phyloP scores from a whole-genome alignment of 2,329 filamentous ascomycete genomes.

The Blastomyces silverae region DNA sequence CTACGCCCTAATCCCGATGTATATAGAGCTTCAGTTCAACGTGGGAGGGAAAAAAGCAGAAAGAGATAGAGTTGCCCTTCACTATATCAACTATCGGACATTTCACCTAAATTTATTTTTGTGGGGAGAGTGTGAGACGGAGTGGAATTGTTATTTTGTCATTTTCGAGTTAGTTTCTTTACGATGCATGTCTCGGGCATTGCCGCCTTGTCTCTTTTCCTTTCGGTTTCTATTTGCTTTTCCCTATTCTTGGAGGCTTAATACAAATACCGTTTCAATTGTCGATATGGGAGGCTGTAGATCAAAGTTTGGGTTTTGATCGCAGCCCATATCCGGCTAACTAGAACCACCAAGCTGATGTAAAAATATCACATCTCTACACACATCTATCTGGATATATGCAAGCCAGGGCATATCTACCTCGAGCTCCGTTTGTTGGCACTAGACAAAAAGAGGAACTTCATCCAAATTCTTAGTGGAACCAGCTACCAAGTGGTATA shows the following conservation, averaged over 20 bases:
- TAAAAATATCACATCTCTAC: slow-evolving; percentile 5
- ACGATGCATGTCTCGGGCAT: slow-evolving; percentile 9
- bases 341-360: slow-evolving; percentile 8
- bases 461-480: not conserved
- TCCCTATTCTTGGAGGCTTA: not conserved
- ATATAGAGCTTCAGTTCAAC: slow-evolving; percentile 30
- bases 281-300: not conserved
- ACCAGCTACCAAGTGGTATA: not conserved
- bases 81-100: not conserved
- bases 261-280: not conserved
- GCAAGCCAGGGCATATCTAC: not conserved
- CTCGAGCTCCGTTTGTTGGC: not conserved
- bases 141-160: slow-evolving; percentile 8
- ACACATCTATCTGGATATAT: not conserved
- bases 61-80: not conserved
- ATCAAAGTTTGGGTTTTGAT: not conserved
- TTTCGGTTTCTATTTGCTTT: not conserved
- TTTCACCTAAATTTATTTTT: not conserved
- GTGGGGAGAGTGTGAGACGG: slow-evolving; percentile 2
- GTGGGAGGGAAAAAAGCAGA: not conserved
- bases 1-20: slow-evolving; percentile 27
- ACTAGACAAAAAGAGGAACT: not conserved
- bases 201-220: not conserved
- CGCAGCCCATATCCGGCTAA: not conserved
- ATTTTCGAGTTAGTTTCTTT: slow-evolving; percentile 1